Percentiles rank a stretch among this genome's conserved stretches.
Evolutionary conservation across 352 stramenopile species (phyloP).

Genomic region (Pythium sp.): DNA sequence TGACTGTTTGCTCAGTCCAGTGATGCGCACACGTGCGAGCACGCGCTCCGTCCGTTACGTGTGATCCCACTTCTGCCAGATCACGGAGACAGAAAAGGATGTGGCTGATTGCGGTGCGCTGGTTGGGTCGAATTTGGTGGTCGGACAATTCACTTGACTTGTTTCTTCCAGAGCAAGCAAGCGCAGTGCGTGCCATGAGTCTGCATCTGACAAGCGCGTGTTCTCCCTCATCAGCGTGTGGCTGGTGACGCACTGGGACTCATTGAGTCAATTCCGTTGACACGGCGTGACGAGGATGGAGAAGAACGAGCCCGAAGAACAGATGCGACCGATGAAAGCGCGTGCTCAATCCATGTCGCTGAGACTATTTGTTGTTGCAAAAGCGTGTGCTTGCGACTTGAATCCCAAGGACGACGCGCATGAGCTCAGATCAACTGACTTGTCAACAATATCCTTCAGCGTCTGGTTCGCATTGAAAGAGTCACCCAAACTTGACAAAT

Average conservation of each 20-base stretch:
- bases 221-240: background rate
- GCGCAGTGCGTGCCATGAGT: background rate
- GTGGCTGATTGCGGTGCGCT: slow-evolving; percentile 1
- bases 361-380: background rate
- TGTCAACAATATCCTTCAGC: background rate
- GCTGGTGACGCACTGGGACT: background rate
- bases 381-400: background rate
- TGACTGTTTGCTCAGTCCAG: background rate
- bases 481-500: background rate
- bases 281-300: background rate
- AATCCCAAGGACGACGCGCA: background rate
- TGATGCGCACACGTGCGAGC: slow-evolving; percentile 2
- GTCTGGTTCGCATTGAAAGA: background rate
- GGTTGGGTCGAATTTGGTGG: background rate
- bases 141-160: background rate
- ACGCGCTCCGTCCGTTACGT: background rate
- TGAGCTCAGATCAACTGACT: no score
- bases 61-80: background rate
- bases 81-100: background rate
- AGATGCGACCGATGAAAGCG: slow-evolving; percentile 1
- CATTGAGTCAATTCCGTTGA: background rate
- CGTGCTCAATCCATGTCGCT: background rate
- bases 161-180: background rate
- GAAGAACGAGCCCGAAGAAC: background rate
- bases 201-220: background rate